Evolutionary conservation across 2,329 filamentous ascomycete genomes (phyloP), one percentile per base, ranked within the genome.

Genomic region (Scleromitrula shiraiana): DNA sequence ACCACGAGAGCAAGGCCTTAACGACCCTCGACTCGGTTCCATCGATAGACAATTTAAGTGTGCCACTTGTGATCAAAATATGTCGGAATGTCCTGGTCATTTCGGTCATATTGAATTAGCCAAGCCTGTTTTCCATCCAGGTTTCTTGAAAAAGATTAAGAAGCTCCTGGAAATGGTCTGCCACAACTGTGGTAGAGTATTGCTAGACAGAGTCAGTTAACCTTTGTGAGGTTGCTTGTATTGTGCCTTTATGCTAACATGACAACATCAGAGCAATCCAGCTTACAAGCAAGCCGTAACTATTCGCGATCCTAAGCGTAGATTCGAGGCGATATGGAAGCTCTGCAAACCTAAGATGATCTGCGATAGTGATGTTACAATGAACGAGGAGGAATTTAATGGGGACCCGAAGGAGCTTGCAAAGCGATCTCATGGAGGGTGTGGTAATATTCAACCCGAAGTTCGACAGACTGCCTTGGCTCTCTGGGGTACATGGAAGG

Each of bases 31-130:
- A 59, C 83, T 99, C 43, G 93, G 93, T 50, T 95, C 93, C 41
- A 95, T 98, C 66, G 94, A 98, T 67, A 83, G 93, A 56, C 85
- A 89, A 65, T 94, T 88, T 74, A 88, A 89, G 69, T 99, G 93
- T 73, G 90, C 86, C 64, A 97, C 94, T 41, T 99, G 93, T 70
- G 85, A 90, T 56, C 90, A 98, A 70, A 85, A 87, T 64, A 95
- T 96, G 78, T 83, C 86, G 56, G 88, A 95, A 66, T 99, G 93
- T 67, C 91, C 93, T 51, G 93, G 93, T 52, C 93, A 99, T 67
- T 99, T 98, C 66, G 93, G 93, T 56, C 94, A 98, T 70, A 98
- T 98, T 62, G 94, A 98, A 71, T 78, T 99, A 59, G 90, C 93
- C 35, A 90, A 88, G 65, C 93, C 94, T 48, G 93, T 98, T 60